phyloP scores from a whole-genome alignment of 2,329 filamentous ascomycete species.

The Alternaria hordeiaustralica region DNA sequence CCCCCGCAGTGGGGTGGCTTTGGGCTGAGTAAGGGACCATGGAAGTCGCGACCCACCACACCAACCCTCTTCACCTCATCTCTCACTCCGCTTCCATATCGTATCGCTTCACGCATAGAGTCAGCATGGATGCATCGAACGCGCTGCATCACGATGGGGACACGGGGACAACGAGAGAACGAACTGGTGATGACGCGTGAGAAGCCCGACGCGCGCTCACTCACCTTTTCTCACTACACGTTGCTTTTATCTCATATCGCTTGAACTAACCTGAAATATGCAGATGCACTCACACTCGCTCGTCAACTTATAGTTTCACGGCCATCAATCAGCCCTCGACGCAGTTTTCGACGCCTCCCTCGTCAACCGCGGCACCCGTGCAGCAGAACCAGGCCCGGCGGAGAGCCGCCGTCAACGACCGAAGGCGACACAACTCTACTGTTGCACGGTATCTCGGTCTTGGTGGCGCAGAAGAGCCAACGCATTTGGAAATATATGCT shows the following conservation, averaged over 20 bases:
- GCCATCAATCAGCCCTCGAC: conserved; percentile 30
- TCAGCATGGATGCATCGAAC: neutral
- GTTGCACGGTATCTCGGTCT: conserved; percentile 41
- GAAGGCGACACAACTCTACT: conserved; percentile 28
- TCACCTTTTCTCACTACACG: conserved; percentile 3
- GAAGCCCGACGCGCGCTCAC: conserved; percentile 23
- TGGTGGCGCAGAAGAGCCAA: conserved; percentile 21
- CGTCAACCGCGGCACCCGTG: conserved; percentile 3
- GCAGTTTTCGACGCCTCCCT: conserved; percentile 17
- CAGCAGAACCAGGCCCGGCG: conserved; percentile 10
- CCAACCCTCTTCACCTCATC: neutral
- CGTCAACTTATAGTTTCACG: conserved; percentile 28
- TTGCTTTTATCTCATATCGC: conserved; percentile 1
- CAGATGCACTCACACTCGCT: conserved; percentile 1
- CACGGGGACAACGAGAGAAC: conserved; percentile 2
- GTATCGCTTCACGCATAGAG: neutral
- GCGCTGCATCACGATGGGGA: conserved; percentile 10
- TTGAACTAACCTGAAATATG: conserved; percentile 5
- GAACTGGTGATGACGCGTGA: conserved; percentile 30
- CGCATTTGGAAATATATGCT: conserved; percentile 25
- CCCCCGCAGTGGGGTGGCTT: conserved; percentile 29
- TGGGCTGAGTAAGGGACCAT: conserved; percentile 29
- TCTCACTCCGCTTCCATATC: neutral
- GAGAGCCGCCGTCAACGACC: neutral
- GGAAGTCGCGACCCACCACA: conserved; percentile 12